Evolutionary conservation across 495 filamentous ascomycete genomes (phyloP).

Genomic region (Alectoria sarmentosa): DNA sequence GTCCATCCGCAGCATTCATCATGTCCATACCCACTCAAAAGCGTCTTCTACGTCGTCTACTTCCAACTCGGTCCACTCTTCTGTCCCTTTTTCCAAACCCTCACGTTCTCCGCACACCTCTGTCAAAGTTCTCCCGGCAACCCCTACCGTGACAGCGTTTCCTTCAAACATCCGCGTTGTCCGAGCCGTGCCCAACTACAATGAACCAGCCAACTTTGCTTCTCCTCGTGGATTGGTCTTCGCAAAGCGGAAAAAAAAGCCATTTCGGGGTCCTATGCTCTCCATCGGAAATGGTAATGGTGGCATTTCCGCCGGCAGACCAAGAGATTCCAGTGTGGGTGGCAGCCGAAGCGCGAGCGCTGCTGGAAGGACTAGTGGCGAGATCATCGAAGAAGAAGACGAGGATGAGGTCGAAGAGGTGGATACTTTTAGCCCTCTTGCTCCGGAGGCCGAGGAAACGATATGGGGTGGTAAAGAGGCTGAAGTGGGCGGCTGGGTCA

Average conservation of each 20-base stretch:
- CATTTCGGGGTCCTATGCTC: conserved; percentile 83
- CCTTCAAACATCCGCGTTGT: conserved; percentile 84
- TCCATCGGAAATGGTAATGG: conserved; percentile 40
- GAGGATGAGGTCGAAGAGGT: conserved; percentile 66
- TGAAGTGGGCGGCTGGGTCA: conserved; percentile 16
- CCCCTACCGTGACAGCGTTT: conserved; percentile 71
- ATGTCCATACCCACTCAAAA: conserved; percentile 81
- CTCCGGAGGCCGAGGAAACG: conserved; percentile 46
- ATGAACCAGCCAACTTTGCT: conserved; percentile 38
- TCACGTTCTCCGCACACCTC: conserved; percentile 77
- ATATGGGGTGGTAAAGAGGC: conserved; percentile 33
- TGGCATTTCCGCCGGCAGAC: conserved; percentile 19
- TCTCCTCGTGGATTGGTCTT: conserved; percentile 67
- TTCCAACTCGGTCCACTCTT: conserved; percentile 57
- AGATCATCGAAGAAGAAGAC: conserved; percentile 83
- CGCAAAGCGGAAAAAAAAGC: conserved; percentile 78
- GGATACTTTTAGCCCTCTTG: conserved; percentile 55
- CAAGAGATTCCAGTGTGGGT: conserved; percentile 31
- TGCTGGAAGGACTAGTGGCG: conserved; percentile 51
- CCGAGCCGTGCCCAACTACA: conserved; percentile 50
- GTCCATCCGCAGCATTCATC: conserved; percentile 85
- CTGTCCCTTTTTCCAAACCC: conserved; percentile 45
- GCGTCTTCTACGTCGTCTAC: conserved; percentile 89
- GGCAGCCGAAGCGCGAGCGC: conserved; percentile 46
- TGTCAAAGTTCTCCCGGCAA: conserved; percentile 89